Evolutionary conservation across 2,329 filamentous ascomycete genomes (phyloP), one percentile per base, ranked within the genome.

Genomic region (Ilyonectria robusta): DNA sequence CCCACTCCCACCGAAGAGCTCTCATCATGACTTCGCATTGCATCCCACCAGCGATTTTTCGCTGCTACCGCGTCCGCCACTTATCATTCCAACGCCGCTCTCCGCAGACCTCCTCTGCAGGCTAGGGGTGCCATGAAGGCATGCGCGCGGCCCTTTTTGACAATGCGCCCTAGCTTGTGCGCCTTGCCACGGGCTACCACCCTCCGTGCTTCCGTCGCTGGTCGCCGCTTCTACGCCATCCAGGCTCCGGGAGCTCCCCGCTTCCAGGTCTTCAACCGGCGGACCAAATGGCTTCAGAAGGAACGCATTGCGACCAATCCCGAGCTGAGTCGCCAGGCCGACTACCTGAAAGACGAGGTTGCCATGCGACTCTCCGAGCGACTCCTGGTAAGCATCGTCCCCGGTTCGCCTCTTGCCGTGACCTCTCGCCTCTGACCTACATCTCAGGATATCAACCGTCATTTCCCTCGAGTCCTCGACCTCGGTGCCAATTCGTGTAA

Each of bases 401-500:
- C 37, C 15, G n/a, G 6, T 46, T 19, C 57, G 17, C 35, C 26
- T 59, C 58, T 55, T 48, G 29, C 6, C 11, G 40, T 19, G 37
- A 23, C 26, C 17, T 21, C 29, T 17, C 42, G 44, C 56, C 37
- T 65, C 72, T 76, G 57, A 76, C 65, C n/a, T 50, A 9, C 51
- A 31, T 47, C 17, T 13, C 70, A 95, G 93, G 95, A 98, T 78
- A 97, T 99, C 84, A 97, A 97, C 76, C 93, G 96, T 35, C 86
- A 90, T 63, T 98, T 97, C 75, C 89, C 92, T 50, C 87, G 89
- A 71, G 94, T 94, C 26, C 92, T 99, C 67, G 96, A 99, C 80
- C 90, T 98, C 35, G 96, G 96, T 69, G 95, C 96, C 69, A 97
- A 98, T 80, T 94, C 95, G 68, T 98, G 95, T 87, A 97, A 98